Percentiles rank a stretch among this genome's conserved stretches.
Conservation (phyloP, 352 stramenopile species). For the Globisporangium barbulae region DNA sequence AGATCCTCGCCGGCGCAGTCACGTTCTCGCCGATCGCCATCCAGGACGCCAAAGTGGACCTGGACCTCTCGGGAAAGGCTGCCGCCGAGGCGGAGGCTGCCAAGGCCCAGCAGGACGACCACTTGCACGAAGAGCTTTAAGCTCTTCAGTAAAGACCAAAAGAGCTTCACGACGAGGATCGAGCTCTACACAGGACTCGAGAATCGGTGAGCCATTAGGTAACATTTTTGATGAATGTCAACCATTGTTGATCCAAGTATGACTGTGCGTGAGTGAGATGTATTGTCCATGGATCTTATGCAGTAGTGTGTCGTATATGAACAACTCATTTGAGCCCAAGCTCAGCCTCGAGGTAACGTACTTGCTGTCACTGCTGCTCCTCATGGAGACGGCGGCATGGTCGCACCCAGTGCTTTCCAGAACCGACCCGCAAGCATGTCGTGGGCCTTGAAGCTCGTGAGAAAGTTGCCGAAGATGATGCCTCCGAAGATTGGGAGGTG, state of each 20-base stretch:
- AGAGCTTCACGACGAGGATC: background rate
- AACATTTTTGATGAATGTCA: background rate
- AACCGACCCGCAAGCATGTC: background rate
- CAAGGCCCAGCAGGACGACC: background rate
- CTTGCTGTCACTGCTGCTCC: background rate
- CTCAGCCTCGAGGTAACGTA: background rate
- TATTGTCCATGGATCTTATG: background rate
- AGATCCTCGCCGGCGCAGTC: slow-evolving; percentile 60
- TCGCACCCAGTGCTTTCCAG: background rate
- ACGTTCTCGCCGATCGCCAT: slow-evolving; percentile 27
- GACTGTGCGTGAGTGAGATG: background rate
- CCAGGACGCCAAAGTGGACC: slow-evolving; percentile 10
- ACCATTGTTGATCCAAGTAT: background rate
- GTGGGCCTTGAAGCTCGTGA: slow-evolving; percentile 1
- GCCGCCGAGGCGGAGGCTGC: background rate
- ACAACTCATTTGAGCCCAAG: background rate
- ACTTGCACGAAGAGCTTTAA: slow-evolving; percentile 7
- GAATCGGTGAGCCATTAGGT: background rate
- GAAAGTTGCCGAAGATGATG: background rate
- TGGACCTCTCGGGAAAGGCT: slow-evolving; percentile 9
- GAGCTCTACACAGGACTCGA: background rate
- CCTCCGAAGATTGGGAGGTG: background rate
- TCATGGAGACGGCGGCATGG: background rate
- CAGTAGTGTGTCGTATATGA: background rate
- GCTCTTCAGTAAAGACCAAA: background rate